These are phyloP conservation scores for Brassica balearica DNA, from an alignment of 441 rosid genomes.

Conservation along the genomic window DNA sequence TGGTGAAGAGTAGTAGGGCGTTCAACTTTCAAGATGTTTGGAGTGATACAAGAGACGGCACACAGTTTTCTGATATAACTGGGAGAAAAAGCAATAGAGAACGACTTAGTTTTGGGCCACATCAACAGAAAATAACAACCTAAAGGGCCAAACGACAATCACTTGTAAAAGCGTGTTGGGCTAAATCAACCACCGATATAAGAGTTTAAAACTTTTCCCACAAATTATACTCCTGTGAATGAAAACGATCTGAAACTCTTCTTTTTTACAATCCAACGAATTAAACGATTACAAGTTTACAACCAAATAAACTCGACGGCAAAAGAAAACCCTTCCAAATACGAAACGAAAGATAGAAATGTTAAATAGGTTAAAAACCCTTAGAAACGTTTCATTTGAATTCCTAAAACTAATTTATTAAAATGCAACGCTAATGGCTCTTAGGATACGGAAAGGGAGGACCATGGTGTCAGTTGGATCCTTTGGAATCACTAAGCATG, in stretches of 20 bases:
- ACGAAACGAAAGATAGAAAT: too few relatives aligned
- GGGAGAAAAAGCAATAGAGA: background rate
- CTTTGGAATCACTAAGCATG: background rate
- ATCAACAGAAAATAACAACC: background rate
- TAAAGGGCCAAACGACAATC: background rate
- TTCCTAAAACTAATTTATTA: background rate
- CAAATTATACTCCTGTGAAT: too few relatives aligned
- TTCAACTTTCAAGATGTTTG: background rate
- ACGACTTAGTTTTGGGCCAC: background rate
- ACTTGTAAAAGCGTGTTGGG: background rate
- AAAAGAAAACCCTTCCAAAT: too few relatives aligned
- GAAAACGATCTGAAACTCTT: too few relatives aligned
- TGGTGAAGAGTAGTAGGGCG: background rate
- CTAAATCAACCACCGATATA: background rate
- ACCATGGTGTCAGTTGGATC: background rate
- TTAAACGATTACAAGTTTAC: too few relatives aligned
- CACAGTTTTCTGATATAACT: background rate
- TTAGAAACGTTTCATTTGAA: too few relatives aligned
- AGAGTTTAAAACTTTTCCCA: too few relatives aligned
- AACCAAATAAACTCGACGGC: too few relatives aligned
- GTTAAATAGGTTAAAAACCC: background rate
- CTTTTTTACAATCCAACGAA: too few relatives aligned
- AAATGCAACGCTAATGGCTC: background rate
- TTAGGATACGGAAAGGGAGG: background rate
- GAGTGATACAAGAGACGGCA: background rate